phyloP scores from a whole-genome alignment of 2,329 filamentous ascomycete genomes.

The Orbilia oligospora region DNA sequence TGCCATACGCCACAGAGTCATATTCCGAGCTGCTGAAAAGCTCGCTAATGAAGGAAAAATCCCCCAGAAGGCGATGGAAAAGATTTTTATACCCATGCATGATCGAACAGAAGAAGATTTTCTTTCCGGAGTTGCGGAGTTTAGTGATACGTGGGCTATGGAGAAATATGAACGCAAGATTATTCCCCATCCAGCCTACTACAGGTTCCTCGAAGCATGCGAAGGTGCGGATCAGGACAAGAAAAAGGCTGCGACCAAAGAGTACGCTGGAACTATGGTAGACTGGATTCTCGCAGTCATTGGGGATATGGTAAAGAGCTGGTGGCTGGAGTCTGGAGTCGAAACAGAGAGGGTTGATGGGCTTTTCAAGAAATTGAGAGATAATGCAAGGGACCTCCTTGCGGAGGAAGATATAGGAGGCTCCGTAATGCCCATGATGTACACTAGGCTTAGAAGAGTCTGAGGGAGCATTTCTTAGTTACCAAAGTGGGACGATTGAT shows the following conservation, averaged over 20 bases:
- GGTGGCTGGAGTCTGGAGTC: constrained; percentile 12
- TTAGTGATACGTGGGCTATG: constrained; percentile 14
- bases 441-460: constrained; percentile 18
- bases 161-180: constrained; percentile 17
- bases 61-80: not conserved
- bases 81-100: constrained; percentile 5
- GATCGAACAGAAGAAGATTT: constrained; percentile 6
- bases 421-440: constrained; percentile 5
- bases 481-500: not conserved
- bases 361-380: not conserved
- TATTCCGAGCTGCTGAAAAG: constrained; percentile 1
- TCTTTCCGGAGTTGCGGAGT: not conserved
- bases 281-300: constrained; percentile 20
- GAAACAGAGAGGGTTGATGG: not conserved
- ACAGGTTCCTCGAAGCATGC: not conserved
- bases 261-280: not conserved
- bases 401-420: constrained; percentile 1
- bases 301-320: constrained; percentile 2
- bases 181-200: not conserved
- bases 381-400: not conserved
- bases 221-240: not conserved
- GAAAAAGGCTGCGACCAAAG: constrained; percentile 3
- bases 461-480: not conserved
- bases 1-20: not conserved
- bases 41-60: constrained; percentile 4